A percentile compares a stretch with the other conserved stretches of the same genome.
These are phyloP conservation scores for Meira nashicola DNA, from an alignment of 1,284 basidiomycete species.

Conservation along the genomic window DNA sequence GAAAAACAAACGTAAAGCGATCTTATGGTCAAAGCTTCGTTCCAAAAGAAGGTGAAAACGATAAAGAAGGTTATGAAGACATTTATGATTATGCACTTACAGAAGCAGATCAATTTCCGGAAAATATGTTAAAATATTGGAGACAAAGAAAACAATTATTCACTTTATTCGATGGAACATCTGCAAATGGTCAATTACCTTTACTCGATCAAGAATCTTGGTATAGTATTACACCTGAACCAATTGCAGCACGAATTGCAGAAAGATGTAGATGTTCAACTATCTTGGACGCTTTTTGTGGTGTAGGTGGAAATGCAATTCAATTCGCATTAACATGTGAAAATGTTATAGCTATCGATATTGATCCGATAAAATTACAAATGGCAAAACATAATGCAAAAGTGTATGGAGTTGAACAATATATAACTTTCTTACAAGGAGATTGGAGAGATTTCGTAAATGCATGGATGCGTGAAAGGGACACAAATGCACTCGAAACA, in stretches of 20 bases:
- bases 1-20: neutral
- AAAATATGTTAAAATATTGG: conserved; percentile 35
- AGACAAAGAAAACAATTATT: conserved; percentile 32
- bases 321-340: conserved; percentile 94
- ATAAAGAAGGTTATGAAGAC: neutral
- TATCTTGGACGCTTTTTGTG: conserved; percentile 89
- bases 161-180: conserved; percentile 33
- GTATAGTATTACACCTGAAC: conserved; percentile 94
- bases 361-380: conserved; percentile 72
- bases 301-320: conserved; percentile 95
- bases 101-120: conserved; percentile 14
- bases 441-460: conserved; percentile 78
- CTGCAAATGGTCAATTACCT: conserved; percentile 10
- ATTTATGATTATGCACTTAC: conserved; percentile 1
- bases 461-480: conserved; percentile 28
- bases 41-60: neutral
- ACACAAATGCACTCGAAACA: neutral
- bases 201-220: conserved; percentile 78
- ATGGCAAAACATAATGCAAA: conserved; percentile 81
- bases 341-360: conserved; percentile 86
- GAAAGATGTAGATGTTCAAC: conserved; percentile 63
- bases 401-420: conserved; percentile 86
- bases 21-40: neutral
- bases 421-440: conserved; percentile 85
- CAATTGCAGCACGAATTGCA: conserved; percentile 83